Percentiles rank a stretch among this genome's conserved stretches.
These are phyloP conservation scores for Pichia cephalocereana DNA, from an alignment of 805 yeast genomes.

Conservation along the genomic window DNA sequence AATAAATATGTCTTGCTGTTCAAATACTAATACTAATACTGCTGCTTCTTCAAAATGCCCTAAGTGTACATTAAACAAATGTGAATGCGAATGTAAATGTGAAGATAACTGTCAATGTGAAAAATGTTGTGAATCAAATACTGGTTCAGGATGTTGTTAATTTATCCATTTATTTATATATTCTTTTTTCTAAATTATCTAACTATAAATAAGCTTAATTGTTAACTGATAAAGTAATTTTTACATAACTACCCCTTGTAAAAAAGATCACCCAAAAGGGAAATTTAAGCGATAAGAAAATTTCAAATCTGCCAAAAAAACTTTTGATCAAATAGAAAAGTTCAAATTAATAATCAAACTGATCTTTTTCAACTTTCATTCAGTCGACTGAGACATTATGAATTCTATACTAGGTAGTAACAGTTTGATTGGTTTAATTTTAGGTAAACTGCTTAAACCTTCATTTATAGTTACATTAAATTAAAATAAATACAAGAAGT, in stretches of 20 bases:
- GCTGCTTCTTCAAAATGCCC: not conserved
- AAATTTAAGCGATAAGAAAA: too few species aligned
- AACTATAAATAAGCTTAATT: too few species aligned
- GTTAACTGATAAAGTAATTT: too few species aligned
- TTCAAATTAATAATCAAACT: too few species aligned
- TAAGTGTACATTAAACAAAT: not conserved
- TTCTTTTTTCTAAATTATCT: not conserved
- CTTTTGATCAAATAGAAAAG: too few species aligned
- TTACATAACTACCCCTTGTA: too few species aligned
- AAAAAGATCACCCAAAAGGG: too few species aligned
- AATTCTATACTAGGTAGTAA: conserved; percentile 82
- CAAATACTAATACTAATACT: not conserved
- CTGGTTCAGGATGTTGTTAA: not conserved
- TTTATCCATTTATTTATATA: too few species aligned
- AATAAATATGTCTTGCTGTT: not conserved
- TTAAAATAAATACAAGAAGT: too few species aligned
- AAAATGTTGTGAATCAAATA: not conserved
- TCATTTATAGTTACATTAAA: too few species aligned
- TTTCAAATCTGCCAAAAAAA: too few species aligned
- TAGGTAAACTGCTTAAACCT: too few species aligned
- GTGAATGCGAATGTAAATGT: not conserved
- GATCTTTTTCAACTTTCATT: not conserved
- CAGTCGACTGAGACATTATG: conserved; percentile 33
- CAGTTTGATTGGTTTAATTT: conserved; percentile 85
- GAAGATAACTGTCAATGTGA: not conserved